Percentiles rank a stretch among this genome's conserved stretches.
Conservation (phyloP, 106 monocot genomes). For the Cymbidium sinense region DNA sequence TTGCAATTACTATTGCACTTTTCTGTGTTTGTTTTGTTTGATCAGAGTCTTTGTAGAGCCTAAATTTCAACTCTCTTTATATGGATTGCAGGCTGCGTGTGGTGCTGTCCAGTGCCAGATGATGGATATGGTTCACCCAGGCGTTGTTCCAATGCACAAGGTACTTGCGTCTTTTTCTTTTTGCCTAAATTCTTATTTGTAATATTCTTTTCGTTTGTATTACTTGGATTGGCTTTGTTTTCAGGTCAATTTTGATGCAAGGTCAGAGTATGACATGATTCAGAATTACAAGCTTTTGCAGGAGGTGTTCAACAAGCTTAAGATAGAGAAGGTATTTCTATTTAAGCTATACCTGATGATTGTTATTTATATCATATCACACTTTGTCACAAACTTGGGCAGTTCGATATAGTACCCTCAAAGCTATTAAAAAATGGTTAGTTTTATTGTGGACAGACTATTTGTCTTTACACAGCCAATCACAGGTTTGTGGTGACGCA, state of each 20-base stretch:
- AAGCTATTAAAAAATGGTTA: too few species aligned
- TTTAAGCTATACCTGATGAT: background rate
- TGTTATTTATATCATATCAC: background rate
- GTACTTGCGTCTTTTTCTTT: conserved; percentile 18
- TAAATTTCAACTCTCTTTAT: background rate
- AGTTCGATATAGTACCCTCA: too few species aligned
- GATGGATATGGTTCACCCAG: conserved; percentile 89
- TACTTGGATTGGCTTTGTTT: background rate
- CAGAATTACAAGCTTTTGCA: conserved; percentile 90
- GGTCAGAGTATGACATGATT: conserved; percentile 87
- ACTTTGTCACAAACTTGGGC: background rate
- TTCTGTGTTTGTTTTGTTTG: background rate
- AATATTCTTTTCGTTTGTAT: background rate
- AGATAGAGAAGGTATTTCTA: conserved; percentile 60
- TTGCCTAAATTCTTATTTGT: background rate
- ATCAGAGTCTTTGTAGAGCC: background rate
- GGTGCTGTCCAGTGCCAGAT: conserved; percentile 93
- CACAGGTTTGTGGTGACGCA: too few species aligned
- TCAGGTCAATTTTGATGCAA: conserved; percentile 96
- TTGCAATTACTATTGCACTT: background rate
- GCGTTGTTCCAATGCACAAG: conserved; percentile 90
- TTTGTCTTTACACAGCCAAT: too few species aligned
- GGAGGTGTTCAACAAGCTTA: conserved; percentile 80
- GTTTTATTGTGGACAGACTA: too few species aligned
- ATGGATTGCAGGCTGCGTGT: conserved; percentile 58